Base-by-base conservation (phyloP, 306 rosid species). In the Cucumis hystrix region DNA sequence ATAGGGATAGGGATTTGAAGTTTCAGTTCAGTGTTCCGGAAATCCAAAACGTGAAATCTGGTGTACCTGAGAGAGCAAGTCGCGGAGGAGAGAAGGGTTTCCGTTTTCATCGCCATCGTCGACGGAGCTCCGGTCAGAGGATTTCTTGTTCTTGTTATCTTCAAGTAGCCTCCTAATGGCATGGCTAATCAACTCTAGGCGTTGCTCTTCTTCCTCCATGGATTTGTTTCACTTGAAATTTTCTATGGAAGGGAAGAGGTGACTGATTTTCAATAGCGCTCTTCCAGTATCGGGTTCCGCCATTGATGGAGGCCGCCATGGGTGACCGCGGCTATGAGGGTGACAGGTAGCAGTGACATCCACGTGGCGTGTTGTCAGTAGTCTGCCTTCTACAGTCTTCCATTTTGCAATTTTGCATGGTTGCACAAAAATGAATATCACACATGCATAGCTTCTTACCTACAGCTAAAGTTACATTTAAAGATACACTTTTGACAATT, bases 31-130 rank as follows among this genome's bases (percentile, higher is more conserved):
- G 33, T 72, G 60, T 14, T 64, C 5, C 4, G 6, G 30, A 39
- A 16, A 51, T 54, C 43, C 3, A 43, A 28, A 74, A 9, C 21
- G 35, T 9, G 7, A 72, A 72, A 10, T 4, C 4, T 35, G 54
- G 56, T 5, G 59, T 77, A 89, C 96, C 96, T 95, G 84, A 45
- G 92, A 82, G 79, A 88, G 89, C 39, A 94, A 79, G 65, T 86
- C 82, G 71, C 85, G 77, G 75, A 90, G 95, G 78, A 87, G 89
- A 78, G 81, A 84, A 55, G 77, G 82, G 76, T 83, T 88, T 11
- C 84, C 88, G 17, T 78, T 83, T 37, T 82, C 77, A 43, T 80
- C 70, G 47, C 15, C n/a, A 65, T 65, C 71, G 1, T 82, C 83
- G 33, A 37, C 12, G 37, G 8, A 18, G 52, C 75, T 23, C 8